These are phyloP conservation scores for Buxus sempervirens DNA, from an alignment of 164 flowering plant genomes.

Conservation along the genomic window DNA sequence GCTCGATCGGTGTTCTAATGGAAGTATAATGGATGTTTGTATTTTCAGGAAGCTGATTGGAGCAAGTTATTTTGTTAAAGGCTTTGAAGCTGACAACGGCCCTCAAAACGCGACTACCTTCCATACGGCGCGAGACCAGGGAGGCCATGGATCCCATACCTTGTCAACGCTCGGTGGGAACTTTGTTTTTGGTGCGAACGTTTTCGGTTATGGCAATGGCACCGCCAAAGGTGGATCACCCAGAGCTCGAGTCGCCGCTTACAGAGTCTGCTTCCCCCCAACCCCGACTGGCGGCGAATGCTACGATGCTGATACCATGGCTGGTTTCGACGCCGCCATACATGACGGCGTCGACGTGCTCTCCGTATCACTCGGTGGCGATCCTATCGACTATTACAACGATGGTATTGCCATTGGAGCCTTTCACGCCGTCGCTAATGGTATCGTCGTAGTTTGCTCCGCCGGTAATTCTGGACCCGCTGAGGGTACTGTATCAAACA, in stretches of 20 bases:
- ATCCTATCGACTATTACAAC: slow-evolving; percentile 24
- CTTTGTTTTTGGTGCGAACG: slow-evolving; percentile 32
- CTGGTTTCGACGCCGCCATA: slow-evolving; percentile 44
- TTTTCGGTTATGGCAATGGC: slow-evolving; percentile 31
- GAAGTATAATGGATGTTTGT: too few species aligned
- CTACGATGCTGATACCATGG: slow-evolving; percentile 38
- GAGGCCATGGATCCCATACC: slow-evolving; percentile 53
- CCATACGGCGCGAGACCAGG: slow-evolving; percentile 21
- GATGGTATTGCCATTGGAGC: slow-evolving; percentile 48
- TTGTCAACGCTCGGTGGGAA: slow-evolving; percentile 47
- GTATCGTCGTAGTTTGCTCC: slow-evolving; percentile 42
- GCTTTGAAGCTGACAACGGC: slow-evolving; percentile 10
- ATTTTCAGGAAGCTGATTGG: slow-evolving; percentile 42
- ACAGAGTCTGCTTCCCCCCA: slow-evolving; percentile 47
- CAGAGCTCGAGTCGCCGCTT: slow-evolving; percentile 41
- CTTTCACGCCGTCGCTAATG: slow-evolving; percentile 54
- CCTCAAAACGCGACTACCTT: slow-evolving; percentile 1
- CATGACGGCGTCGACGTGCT: slow-evolving; percentile 50
- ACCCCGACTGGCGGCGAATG: slow-evolving; percentile 18
- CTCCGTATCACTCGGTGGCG: slow-evolving; percentile 45
- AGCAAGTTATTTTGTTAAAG: slow-evolving; percentile 38
- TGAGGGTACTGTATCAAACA: slow-evolving; percentile 30
- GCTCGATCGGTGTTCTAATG: too few species aligned
- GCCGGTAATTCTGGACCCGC: slow-evolving; percentile 51
- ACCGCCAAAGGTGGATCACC: slow-evolving; percentile 54